Evolutionary conservation across 2,329 filamentous ascomycete species (phyloP).

Genomic region (Pleoardoris graminearum): DNA sequence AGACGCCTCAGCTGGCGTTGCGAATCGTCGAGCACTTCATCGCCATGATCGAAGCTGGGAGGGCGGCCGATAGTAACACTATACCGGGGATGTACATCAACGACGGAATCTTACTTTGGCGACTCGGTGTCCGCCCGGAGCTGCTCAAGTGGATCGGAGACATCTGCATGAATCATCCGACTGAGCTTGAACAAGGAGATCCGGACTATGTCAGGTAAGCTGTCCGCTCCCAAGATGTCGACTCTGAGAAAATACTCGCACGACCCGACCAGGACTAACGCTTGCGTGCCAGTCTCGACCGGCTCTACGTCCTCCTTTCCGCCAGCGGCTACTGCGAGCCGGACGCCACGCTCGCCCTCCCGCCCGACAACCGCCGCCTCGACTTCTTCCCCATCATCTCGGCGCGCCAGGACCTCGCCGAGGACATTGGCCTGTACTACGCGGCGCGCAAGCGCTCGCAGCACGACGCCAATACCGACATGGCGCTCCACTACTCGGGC

Average conservation of each 20-base stretch:
- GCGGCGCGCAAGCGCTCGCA: slow-evolving; percentile 20
- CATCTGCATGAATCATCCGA: slow-evolving; percentile 22
- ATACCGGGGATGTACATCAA: slow-evolving; percentile 22
- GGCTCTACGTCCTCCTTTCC: slow-evolving; percentile 32
- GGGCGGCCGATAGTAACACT: slow-evolving; percentile 16
- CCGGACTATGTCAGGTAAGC: slow-evolving; percentile 16
- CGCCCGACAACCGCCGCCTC: slow-evolving; percentile 12
- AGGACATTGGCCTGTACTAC: slow-evolving; percentile 32
- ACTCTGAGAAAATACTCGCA: slow-evolving; percentile 2
- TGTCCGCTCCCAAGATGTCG: no score
- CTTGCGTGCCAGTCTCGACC: slow-evolving; percentile 14
- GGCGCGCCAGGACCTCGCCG: slow-evolving; percentile 16
- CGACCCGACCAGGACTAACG: background rate
- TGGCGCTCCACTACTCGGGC: slow-evolving; percentile 32
- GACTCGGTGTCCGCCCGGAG: slow-evolving; percentile 37
- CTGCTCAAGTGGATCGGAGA: slow-evolving; percentile 32
- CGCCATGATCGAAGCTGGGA: slow-evolving; percentile 29
- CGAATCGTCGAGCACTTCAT: slow-evolving; percentile 44
- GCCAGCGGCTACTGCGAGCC: slow-evolving; percentile 31
- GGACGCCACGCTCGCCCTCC: slow-evolving; percentile 16
- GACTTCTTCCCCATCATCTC: slow-evolving; percentile 40
- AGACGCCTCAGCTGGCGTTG: slow-evolving; percentile 43
- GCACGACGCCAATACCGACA: slow-evolving; percentile 29
- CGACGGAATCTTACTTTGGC: slow-evolving; percentile 35
- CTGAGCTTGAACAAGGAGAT: slow-evolving; percentile 23